Conservation (phyloP, 2,329 filamentous ascomycete species). For the Colletotrichum abscissum region DNA sequence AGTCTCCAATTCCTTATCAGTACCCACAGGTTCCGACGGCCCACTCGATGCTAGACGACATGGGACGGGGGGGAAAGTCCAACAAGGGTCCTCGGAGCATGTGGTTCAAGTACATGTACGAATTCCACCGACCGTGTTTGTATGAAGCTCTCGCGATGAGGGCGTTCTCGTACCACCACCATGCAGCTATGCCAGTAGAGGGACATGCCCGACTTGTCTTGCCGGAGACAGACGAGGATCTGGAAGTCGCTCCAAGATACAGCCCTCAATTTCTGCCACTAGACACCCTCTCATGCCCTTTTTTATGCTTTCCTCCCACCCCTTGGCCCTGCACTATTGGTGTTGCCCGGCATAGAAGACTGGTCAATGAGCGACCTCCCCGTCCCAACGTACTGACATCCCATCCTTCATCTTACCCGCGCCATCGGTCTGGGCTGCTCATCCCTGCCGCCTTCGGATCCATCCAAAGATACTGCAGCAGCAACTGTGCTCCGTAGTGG, state of each 20-base stretch:
- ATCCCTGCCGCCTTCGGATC: slow-evolving; percentile 26
- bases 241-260: slow-evolving; percentile 7
- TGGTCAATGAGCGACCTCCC: slow-evolving; percentile 21
- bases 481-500: neutral
- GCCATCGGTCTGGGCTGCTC: slow-evolving; percentile 23
- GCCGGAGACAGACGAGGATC: slow-evolving; percentile 14
- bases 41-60: slow-evolving; percentile 14
- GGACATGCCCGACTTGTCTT: slow-evolving; percentile 14
- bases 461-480: slow-evolving; percentile 20
- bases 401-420: slow-evolving; percentile 16
- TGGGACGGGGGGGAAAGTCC: neutral
- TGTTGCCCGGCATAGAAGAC: slow-evolving; percentile 15
- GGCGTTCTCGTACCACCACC: slow-evolving; percentile 16
- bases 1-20: slow-evolving; percentile 33
- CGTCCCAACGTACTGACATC: slow-evolving; percentile 1
- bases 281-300: slow-evolving; percentile 7
- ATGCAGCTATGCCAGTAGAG: slow-evolving; percentile 13
- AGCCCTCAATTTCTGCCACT: slow-evolving; percentile 3
- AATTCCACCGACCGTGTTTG: neutral
- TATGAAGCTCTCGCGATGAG: slow-evolving; percentile 25
- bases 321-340: slow-evolving; percentile 25
- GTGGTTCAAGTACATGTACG: slow-evolving; percentile 15
- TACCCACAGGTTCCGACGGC: slow-evolving; percentile 28
- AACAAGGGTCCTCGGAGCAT: slow-evolving; percentile 3
- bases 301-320: slow-evolving; percentile 21